Base-by-base conservation (phyloP, 306 rosid species). In the cucumber (Cucumis sativus) region DNA sequence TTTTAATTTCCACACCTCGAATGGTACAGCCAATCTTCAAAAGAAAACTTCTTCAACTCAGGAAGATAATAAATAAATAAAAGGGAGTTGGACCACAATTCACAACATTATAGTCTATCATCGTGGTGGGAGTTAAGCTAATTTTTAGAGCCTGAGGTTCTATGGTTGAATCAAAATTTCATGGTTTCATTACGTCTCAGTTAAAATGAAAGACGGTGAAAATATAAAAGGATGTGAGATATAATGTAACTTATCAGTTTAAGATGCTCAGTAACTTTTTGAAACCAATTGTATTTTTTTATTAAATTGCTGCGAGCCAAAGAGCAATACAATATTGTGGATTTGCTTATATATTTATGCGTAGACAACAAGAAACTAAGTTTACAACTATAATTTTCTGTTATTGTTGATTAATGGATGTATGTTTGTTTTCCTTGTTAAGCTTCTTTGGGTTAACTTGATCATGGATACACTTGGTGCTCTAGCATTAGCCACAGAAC, bases 381-480 rank as follows among this genome's bases (percentile, higher is more conserved):
- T 17, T 12, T n/a, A 39, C 49, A 33, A 33, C 37, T 33, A 33
- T 33, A 33, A 33, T 33, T 33, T 33, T 33, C 37, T 33, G 30
- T 39, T 60, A 39, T 10, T 54, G 23, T 55, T n/a, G 70, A 57
- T 81, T 69, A 69, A 61, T 83, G 40, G 78, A 81, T 54, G 28
- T 39, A 6, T 45, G 8, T 66, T 25, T 74, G 72, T 86, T 64
- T 67, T 85, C 77, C 64, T 83, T 43, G 20, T 55, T 88, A 95
- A 47, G 98, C 97, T 95, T 84, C 85, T 95, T 79, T 95, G 97
- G 98, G 97, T 95, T 78, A 95, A 95, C 89, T 86, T 95, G 83
- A 95, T 95, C 85, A 95, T 95, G 98, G 97, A 95, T 82, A 92
- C 98, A 73, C 97, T 95, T 39, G 98, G 98, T 58, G 97, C 98